These are phyloP conservation scores for Pugionium cornutum DNA, from an alignment of 345 rosid species.

Conservation along the genomic window DNA sequence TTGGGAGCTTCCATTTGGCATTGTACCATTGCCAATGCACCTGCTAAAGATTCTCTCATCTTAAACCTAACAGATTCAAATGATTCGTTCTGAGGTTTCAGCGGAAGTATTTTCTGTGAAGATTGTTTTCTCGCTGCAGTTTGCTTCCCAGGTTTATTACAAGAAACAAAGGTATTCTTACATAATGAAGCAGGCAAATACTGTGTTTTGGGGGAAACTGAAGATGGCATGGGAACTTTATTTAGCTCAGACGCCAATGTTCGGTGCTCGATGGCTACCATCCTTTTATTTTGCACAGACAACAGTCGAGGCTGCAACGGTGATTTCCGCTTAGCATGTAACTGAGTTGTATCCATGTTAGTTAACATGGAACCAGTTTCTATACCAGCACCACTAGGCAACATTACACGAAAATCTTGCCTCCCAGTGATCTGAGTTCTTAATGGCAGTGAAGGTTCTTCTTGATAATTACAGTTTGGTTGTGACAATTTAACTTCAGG, in stretches of 20 bases:
- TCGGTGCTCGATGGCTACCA: slow-evolving; percentile 45
- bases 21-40: slow-evolving; percentile 71
- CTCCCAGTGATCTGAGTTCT: slow-evolving; percentile 31
- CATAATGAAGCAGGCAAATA: slow-evolving; percentile 37
- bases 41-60: slow-evolving; percentile 73
- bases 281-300: slow-evolving; percentile 51
- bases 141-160: slow-evolving; percentile 47
- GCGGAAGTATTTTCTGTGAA: slow-evolving; percentile 39
- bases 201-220: slow-evolving; percentile 45
- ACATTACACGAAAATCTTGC: slow-evolving; percentile 30
- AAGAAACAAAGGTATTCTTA: slow-evolving; percentile 45
- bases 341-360: slow-evolving; percentile 41
- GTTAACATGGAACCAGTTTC: slow-evolving; percentile 29
- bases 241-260: background rate
- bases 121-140: slow-evolving; percentile 45
- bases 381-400: slow-evolving; percentile 36
- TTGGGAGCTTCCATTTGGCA: slow-evolving; percentile 40
- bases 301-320: slow-evolving; percentile 39
- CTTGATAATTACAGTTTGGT: slow-evolving; percentile 17
- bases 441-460: background rate
- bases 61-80: slow-evolving; percentile 69
- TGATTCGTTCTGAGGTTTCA: slow-evolving; percentile 50
- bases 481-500: slow-evolving; percentile 34
- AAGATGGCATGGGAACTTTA: slow-evolving; percentile 46
- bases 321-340: slow-evolving; percentile 62